phyloP scores from a whole-genome alignment of 2,329 filamentous ascomycete species.

The Aspergillus persii region DNA sequence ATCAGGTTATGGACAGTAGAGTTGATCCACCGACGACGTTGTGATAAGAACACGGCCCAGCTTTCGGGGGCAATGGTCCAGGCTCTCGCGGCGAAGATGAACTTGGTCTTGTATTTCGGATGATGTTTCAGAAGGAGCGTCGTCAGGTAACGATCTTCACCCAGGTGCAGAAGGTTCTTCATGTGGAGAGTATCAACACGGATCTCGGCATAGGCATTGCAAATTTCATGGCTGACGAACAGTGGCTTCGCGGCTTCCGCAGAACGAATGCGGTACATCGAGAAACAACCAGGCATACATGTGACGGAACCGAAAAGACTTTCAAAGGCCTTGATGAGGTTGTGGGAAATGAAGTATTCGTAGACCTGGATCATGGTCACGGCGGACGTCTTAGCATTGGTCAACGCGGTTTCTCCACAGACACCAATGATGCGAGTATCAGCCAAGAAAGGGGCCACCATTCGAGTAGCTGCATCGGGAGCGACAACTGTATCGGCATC shows the following conservation, averaged over 20 bases:
- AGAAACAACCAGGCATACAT: conserved; percentile 97
- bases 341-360: conserved; percentile 99
- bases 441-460: conserved; percentile 85
- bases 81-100: conserved; percentile 84
- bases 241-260: conserved; percentile 93
- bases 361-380: conserved; percentile 99
- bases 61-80: conserved; percentile 97
- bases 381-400: conserved; percentile 88
- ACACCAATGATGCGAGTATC: conserved; percentile 92
- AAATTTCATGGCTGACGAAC: conserved; percentile 89
- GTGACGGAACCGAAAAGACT: conserved; percentile 96
- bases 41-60: conserved; percentile 92
- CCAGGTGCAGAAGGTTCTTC: conserved; percentile 95
- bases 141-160: conserved; percentile 96
- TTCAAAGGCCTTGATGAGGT: conserved; percentile 94
- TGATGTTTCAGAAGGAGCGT: conserved; percentile 92
- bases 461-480: conserved; percentile 82
- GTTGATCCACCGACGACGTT: conserved; percentile 99
- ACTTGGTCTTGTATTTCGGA: conserved; percentile 96
- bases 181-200: conserved; percentile 97
- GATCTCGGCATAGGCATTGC: conserved; percentile 84
- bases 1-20: conserved; percentile 97
- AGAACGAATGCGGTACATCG: conserved; percentile 96
- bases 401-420: conserved; percentile 91
- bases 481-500: conserved; percentile 96